These are phyloP conservation scores for Pythium sukuiense DNA, from an alignment of 352 stramenopile species.

Conservation along the genomic window DNA sequence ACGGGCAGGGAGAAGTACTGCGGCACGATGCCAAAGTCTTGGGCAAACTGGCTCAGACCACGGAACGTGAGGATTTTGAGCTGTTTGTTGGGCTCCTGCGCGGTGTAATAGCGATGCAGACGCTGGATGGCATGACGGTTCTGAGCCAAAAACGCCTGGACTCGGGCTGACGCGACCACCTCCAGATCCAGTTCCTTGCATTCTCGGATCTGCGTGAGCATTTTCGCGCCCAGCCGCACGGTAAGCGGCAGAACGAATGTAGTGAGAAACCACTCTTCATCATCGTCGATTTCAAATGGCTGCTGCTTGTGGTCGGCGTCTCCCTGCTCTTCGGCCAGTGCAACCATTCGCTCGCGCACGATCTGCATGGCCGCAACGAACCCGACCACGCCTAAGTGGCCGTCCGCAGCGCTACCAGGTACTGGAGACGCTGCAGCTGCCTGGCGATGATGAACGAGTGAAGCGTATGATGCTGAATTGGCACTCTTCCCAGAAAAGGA, in stretches of 20 bases:
- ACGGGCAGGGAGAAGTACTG: conserved; percentile 27
- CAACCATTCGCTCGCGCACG: conserved; percentile 51
- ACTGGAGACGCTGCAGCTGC: conserved; percentile 6
- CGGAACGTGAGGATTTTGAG: conserved; percentile 64
- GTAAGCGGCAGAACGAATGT: conserved; percentile 55
- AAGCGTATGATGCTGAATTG: conserved; percentile 20
- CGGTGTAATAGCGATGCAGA: conserved; percentile 59
- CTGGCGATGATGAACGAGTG: conserved; percentile 33
- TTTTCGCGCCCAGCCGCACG: conserved; percentile 41
- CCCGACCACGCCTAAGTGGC: conserved; percentile 37
- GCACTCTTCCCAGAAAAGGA: conserved; percentile 19
- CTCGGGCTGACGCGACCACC: conserved; percentile 17
- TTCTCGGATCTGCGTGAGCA: conserved; percentile 47
- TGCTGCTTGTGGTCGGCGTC: conserved; percentile 25
- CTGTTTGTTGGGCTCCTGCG: conserved; percentile 29
- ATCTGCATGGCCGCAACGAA: conserved; percentile 63
- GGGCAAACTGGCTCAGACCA: conserved; percentile 42
- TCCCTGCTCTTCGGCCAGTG: conserved; percentile 39
- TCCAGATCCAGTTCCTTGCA: conserved; percentile 59
- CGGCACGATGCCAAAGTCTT: conserved; percentile 48
- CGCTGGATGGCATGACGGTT: conserved; percentile 45
- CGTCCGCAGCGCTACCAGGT: conserved; percentile 14
- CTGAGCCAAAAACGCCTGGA: conserved; percentile 32
- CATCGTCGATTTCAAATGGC: conserved; percentile 48
- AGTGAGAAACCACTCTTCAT: conserved; percentile 65